Evolutionary conservation across 108 stramenopile species (phyloP), one percentile per base, ranked within the genome.

Genomic region (Skeletonema costatum): DNA sequence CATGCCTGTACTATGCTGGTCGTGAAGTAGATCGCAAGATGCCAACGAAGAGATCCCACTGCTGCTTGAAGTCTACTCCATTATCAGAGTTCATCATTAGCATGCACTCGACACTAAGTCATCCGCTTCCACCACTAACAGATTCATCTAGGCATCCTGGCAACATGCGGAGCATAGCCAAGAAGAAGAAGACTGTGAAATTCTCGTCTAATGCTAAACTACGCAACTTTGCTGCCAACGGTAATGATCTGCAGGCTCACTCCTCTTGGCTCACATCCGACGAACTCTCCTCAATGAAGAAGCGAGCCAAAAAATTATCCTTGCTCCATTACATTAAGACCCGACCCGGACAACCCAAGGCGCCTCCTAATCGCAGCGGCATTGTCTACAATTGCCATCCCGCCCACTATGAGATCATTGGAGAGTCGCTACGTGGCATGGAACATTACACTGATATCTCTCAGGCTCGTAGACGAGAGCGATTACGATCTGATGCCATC

Each of bases 341-440:
- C 21, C 51, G 16, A 4, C 21, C 19, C 1, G 21, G 51, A 53
- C 0, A 19, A 53, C 7, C 5, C 0, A 53, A 46, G 44, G 44
- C 51, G 17, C 51, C 51, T 53, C 8, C 51, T 2, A 25, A 53
- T 3, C 51, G 51, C 21, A 53, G 51, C 21, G 51, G 51, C 0
- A 53, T 53, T 53, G 51, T 53, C 51, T 53, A 53, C 51, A 53
- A 53, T n/a, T 53, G 51, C 5, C 51, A 53, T 53, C 51, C 51
- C 1, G 17, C 51, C 44, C 11, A 46, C 3, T 46, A 46, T 16
- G 44, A 46, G 44, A 46, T 46, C 14, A 46, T 46, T 10, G 51
- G 19, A 25, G 51, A 53, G 51, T 53, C 51, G 25, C 8, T 53
- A 53, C 51, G 51, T 9, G 51, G 51, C 21, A 53, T 53, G 51